A percentile compares a stretch with the other conserved stretches of the same genome.
phyloP scores from a whole-genome alignment of 768 basidiomycete genomes.

The Paxillus rubicundulus region DNA sequence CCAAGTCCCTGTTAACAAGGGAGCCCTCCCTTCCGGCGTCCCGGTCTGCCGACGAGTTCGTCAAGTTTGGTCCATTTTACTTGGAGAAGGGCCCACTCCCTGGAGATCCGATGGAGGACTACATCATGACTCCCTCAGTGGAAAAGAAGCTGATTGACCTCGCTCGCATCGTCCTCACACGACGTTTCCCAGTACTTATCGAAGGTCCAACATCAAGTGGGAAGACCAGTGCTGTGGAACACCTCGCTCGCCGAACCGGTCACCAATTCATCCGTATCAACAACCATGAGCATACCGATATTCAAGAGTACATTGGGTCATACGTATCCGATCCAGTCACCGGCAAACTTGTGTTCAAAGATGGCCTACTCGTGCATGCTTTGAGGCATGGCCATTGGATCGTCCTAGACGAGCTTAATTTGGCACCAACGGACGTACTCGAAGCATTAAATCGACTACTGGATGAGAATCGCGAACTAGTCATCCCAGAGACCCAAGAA shows the following conservation, averaged over 20 bases:
- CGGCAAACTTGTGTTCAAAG: conserved; percentile 93
- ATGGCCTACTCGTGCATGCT: conserved; percentile 91
- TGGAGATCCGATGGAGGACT: conserved; percentile 67
- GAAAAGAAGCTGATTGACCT: conserved; percentile 91
- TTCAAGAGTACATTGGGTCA: conserved; percentile 96
- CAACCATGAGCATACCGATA: conserved; percentile 99
- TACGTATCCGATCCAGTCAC: conserved; percentile 91
- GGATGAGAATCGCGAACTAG: conserved; percentile 95
- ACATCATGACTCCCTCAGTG: conserved; percentile 94
- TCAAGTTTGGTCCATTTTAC: conserved; percentile 92
- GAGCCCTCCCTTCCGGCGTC: conserved; percentile 56
- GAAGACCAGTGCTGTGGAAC: conserved; percentile 96
- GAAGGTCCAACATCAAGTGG: conserved; percentile 98
- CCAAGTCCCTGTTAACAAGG: conserved; percentile 68
- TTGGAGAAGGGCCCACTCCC: conserved; percentile 73
- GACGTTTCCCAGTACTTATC: conserved; percentile 90
- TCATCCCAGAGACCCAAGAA: conserved; percentile 95
- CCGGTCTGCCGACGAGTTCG: conserved; percentile 50
- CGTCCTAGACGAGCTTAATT: conserved; percentile 94
- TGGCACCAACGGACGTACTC: conserved; percentile 96
- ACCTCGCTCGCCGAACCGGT: conserved; percentile 87
- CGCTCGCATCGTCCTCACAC: conserved; percentile 85
- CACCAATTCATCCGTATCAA: conserved; percentile 98
- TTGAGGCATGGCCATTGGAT: conserved; percentile 94
- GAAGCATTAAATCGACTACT: conserved; percentile 95